Base-by-base conservation (phyloP, 2,329 filamentous ascomycete genomes). In the Elsinoe ampelina region DNA sequence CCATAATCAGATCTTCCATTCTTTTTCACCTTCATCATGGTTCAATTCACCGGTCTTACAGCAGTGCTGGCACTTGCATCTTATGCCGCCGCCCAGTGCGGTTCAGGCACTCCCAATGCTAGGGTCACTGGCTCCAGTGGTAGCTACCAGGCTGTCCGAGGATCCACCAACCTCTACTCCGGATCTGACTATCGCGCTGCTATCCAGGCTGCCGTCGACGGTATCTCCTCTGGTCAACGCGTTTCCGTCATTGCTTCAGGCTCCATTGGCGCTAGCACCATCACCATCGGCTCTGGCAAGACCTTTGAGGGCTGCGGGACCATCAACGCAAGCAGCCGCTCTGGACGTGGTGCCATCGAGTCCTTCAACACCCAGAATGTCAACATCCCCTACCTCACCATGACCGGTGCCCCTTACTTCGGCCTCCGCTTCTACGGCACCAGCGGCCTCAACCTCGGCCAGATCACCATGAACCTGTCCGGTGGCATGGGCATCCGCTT, bases 221-320 rank as follows among this genome's bases (percentile, higher is more conserved):
- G 75, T 35, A 75, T 80, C 61, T 67, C 65, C 61, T 72, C 70
- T 51, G 79, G 79, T 6, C 76, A 81, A 64, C 76, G 79, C 10
- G 73, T 81, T 0, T 68, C 77, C 1, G 75, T 82, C 57, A 74
- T 79, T 0, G 78, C 79, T 0, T 79, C 77, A 0, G 79, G 79
- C 3, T 78, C 76, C 42, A 80, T 81, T 54, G 79, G 78, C 30
- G 73, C 76, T n/a, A 73, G 63, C 61, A 80, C 76, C 35, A 76
- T 81, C 63, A 73, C 66, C 20, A 74, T 82, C 59, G 61, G 64
- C 34, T 76, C 74, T 63, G 78, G 79, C 57, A 80, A 80, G 66
- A 81, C 71, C 41, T 81, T 82, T 48, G 80, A 82, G 61, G 79
- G 77, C 32, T 82, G 80, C 64, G 79, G 80, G 41, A 80, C 78